phyloP scores from a whole-genome alignment of 768 basidiomycete genomes.

The Daedaleopsis sinensis region DNA sequence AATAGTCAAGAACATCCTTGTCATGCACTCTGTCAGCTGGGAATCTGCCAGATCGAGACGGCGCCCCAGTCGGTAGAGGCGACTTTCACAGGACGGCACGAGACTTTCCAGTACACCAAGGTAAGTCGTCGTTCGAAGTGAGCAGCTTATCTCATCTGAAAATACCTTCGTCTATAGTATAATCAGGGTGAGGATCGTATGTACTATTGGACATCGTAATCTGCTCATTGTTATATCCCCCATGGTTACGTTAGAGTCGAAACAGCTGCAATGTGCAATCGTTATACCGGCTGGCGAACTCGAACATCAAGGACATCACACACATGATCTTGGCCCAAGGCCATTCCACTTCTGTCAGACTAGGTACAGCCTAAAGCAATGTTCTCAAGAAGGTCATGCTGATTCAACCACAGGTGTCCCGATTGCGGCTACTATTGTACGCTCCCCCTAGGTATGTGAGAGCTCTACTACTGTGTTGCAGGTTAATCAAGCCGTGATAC shows the following conservation, averaged over 20 bases:
- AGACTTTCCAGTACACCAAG: conserved; percentile 69
- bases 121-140: too few relatives aligned
- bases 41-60: conserved; percentile 62
- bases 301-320: conserved; percentile 51
- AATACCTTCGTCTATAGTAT: too few relatives aligned
- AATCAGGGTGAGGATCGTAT: conserved; percentile 57
- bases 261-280: conserved; percentile 52
- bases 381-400: background rate
- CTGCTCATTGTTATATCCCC: background rate
- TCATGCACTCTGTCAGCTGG: conserved; percentile 43
- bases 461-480: too few relatives aligned
- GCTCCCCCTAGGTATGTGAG: conserved; percentile 49
- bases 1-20: conserved; percentile 62
- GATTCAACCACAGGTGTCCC: conserved; percentile 42
- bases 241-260: conserved; percentile 40
- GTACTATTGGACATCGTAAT: too few relatives aligned
- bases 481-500: too few relatives aligned
- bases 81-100: conserved; percentile 60
- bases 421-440: conserved; percentile 64
- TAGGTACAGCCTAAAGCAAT: conserved; percentile 30
- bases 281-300: conserved; percentile 45
- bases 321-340: conserved; percentile 46
- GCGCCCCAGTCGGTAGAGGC: conserved; percentile 62
- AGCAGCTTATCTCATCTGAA: too few relatives aligned
- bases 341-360: conserved; percentile 59